Evolutionary conservation across 306 rosid genomes (phyloP).

Genomic region (Phaseolus lunatus): DNA sequence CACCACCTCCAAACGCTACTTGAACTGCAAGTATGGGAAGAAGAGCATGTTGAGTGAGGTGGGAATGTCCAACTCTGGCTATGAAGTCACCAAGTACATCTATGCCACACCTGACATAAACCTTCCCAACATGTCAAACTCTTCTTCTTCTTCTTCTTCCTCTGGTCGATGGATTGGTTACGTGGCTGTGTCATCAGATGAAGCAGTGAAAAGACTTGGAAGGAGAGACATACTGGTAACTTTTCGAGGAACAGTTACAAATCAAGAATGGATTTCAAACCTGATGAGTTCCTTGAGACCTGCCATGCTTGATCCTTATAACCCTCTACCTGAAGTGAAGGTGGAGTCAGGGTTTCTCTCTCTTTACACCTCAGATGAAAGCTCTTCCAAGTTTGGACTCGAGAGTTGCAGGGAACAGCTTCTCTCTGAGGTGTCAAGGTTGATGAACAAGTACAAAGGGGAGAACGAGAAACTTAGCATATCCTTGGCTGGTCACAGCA

Average conservation of each 20-base stretch:
- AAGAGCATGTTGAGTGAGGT: slow-evolving; percentile 64
- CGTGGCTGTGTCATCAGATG: slow-evolving; percentile 69
- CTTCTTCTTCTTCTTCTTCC: slow-evolving; percentile 45
- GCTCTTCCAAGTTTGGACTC: slow-evolving; percentile 60
- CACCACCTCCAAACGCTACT: slow-evolving; percentile 73
- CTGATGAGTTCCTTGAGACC: slow-evolving; percentile 84
- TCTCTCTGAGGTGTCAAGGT: slow-evolving; percentile 73
- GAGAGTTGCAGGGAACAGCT: slow-evolving; percentile 90
- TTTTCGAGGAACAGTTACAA: slow-evolving; percentile 82
- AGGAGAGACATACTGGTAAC: slow-evolving; percentile 73
- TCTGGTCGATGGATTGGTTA: slow-evolving; percentile 90
- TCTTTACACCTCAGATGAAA: slow-evolving; percentile 79
- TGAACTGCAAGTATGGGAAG: slow-evolving; percentile 84
- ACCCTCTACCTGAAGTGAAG: slow-evolving; percentile 65
- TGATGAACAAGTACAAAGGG: slow-evolving; percentile 60
- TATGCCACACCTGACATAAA: slow-evolving; percentile 81
- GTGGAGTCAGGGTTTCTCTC: slow-evolving; percentile 87
- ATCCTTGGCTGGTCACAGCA: slow-evolving; percentile 87
- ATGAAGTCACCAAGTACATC: slow-evolving; percentile 83
- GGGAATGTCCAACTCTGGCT: slow-evolving; percentile 71
- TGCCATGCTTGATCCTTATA: slow-evolving; percentile 72
- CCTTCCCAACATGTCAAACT: slow-evolving; percentile 52
- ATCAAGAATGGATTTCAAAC: slow-evolving; percentile 82
- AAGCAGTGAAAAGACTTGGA: slow-evolving; percentile 58
- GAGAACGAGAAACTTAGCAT: slow-evolving; percentile 72